Evolutionary conservation across 208 protist species (phyloP), one percentile per base, ranked within the genome.

Genomic region (Leishmania gerbilli): DNA sequence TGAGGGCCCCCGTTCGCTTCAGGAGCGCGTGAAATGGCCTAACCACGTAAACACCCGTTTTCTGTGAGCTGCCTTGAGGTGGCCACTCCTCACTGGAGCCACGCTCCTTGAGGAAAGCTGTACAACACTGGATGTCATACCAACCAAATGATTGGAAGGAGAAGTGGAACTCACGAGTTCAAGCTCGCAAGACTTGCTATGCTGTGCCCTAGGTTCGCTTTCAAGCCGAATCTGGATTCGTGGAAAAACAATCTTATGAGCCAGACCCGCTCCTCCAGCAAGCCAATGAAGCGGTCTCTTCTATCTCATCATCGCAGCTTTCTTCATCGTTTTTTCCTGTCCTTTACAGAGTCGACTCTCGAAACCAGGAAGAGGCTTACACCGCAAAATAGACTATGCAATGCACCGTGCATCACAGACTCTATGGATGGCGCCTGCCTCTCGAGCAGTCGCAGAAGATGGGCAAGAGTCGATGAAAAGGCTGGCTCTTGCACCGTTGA

Each of bases 401-500:
- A 87, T 81, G 81, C 45, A 68, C 7, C 49, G 71, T 6, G 77
- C 53, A 19, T 72, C 81, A 13, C 69, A 53, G 11, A 34, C 51
- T 37, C 47, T 81, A 24, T 60, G 56, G 42, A 42, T 47, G 47
- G 77, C 53, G 17, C 49, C 47, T 56, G 1, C 68, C 2, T 37
- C 71, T 27, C 34, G 71, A n/a, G 53, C 71, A 45, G 71, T 34
- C 0, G 17, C 77, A 34, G 77, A 78, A 27, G 83, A 91, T 42
- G 79, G 75, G 9, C 82, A 88, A 65, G 87, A 90, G 7, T 88
- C 84, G 1, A 69, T 93, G 11, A 71, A 49, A 47, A 84, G 83
- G 37, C 82, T 93, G 1, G 64, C 84, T 9, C 88, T 79, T n/a
- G 86, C 88, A 7, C 90, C 90, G 3, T 82, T 93, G 9, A 76